phyloP scores from a whole-genome alignment of 192 early-diverging fungal genomes.

The Lobosporangium transversale region DNA sequence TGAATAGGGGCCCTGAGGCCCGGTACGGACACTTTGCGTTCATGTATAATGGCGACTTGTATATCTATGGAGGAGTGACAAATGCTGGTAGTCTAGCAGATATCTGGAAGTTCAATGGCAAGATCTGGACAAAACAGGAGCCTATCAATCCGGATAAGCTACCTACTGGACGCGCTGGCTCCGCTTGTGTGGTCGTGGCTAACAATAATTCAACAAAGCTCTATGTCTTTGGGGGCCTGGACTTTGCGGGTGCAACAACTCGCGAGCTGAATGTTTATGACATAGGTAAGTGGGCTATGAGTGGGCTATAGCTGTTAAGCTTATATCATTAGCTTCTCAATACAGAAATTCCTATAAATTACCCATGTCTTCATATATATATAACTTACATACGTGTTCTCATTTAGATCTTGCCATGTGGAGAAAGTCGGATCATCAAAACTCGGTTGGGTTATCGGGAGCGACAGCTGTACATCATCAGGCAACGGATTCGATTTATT shows the following conservation, averaged over 20 bases:
- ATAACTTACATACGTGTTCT: background rate
- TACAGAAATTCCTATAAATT: too few relatives aligned
- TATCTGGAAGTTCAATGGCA: slow-evolving; percentile 40
- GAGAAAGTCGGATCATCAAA: slow-evolving; percentile 34
- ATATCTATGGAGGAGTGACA: slow-evolving; percentile 41
- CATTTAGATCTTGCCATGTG: slow-evolving; percentile 15
- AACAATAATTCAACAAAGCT: slow-evolving; percentile 34
- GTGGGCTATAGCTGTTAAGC: too few relatives aligned
- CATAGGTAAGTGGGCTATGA: slow-evolving; percentile 8
- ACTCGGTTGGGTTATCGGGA: slow-evolving; percentile 41
- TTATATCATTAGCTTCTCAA: too few relatives aligned
- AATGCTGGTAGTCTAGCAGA: slow-evolving; percentile 24
- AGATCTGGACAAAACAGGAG: slow-evolving; percentile 1
- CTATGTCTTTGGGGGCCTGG: slow-evolving; percentile 32
- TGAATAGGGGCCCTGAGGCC: slow-evolving; percentile 13
- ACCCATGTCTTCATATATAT: background rate
- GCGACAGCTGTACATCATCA: slow-evolving; percentile 45
- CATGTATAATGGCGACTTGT: slow-evolving; percentile 25
- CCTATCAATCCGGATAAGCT: slow-evolving; percentile 20
- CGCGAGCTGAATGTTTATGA: slow-evolving; percentile 35
- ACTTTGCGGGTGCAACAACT: background rate
- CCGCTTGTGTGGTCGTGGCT: slow-evolving; percentile 23
- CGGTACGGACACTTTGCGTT: slow-evolving; percentile 51
- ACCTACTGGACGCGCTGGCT: slow-evolving; percentile 9
- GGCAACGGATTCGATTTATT: slow-evolving; percentile 49